phyloP scores from a whole-genome alignment of 805 yeast species.

The Clavispora asparagi region DNA sequence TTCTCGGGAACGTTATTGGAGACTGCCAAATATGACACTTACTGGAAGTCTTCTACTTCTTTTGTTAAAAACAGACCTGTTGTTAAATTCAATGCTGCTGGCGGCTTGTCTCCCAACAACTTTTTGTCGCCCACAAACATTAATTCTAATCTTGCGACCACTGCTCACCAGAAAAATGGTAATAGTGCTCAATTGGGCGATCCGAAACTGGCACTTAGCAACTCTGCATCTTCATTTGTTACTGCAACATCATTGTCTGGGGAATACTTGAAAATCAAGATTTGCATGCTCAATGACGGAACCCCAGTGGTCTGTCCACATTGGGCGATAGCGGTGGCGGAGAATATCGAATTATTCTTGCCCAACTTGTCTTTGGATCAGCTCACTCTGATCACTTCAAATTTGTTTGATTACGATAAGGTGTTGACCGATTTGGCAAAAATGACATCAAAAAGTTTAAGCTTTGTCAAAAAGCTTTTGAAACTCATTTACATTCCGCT shows the following conservation, averaged over 20 bases:
- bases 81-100: slow-evolving; percentile 30
- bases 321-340: slow-evolving; percentile 49
- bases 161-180: slow-evolving; percentile 1
- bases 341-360: slow-evolving; percentile 53
- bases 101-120: slow-evolving; percentile 38
- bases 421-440: slow-evolving; percentile 34
- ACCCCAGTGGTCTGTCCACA: slow-evolving; percentile 79
- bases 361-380: slow-evolving; percentile 53
- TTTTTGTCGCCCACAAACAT: slow-evolving; percentile 33
- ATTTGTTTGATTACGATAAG: slow-evolving; percentile 35
- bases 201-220: background rate
- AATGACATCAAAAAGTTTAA: slow-evolving; percentile 33
- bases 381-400: slow-evolving; percentile 33
- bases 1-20: slow-evolving; percentile 79
- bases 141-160: slow-evolving; percentile 6
- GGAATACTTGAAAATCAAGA: slow-evolving; percentile 61
- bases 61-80: slow-evolving; percentile 37
- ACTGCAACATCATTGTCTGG: slow-evolving; percentile 90
- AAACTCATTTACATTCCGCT: slow-evolving; percentile 53
- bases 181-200: background rate
- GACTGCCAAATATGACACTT: slow-evolving; percentile 88
- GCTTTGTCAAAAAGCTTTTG: slow-evolving; percentile 39
- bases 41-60: slow-evolving; percentile 86
- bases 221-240: slow-evolving; percentile 56
- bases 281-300: slow-evolving; percentile 74